Percentiles rank a stretch among this genome's conserved stretches.
phyloP scores from a whole-genome alignment of 345 rosid genomes.

The Noccaea bulbosa region DNA sequence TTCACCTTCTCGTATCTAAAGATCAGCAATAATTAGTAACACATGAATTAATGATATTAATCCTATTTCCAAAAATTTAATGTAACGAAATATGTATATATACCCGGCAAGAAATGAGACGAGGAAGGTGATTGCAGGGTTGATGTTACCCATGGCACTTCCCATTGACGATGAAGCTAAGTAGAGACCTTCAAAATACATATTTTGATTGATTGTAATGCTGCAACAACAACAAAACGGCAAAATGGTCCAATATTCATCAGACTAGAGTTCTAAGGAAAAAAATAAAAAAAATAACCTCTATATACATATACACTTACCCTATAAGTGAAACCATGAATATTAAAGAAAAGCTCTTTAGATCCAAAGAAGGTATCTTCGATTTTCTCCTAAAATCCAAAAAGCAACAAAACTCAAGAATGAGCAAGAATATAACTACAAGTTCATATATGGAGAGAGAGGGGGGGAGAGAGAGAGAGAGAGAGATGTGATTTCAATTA shows the following conservation, averaged over 20 bases:
- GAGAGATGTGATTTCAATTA: not conserved
- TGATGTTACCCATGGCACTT: conserved; percentile 48
- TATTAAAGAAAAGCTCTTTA: conserved; percentile 45
- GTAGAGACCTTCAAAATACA: conserved; percentile 49
- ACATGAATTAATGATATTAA: too few species aligned
- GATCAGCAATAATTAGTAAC: conserved; percentile 1
- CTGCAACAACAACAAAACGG: conserved; percentile 20
- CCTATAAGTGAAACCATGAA: conserved; percentile 50
- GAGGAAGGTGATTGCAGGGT: conserved; percentile 51
- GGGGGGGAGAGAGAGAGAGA: not conserved
- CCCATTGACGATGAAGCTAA: conserved; percentile 50
- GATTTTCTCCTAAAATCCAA: conserved; percentile 38
- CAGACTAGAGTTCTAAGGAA: not conserved
- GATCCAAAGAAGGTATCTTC: conserved; percentile 35
- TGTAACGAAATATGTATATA: not conserved
- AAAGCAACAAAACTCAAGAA: not conserved
- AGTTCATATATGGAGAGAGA: not conserved
- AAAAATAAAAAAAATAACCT: not conserved
- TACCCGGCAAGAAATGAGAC: conserved; percentile 46
- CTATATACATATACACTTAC: conserved; percentile 20
- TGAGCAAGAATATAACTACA: not conserved
- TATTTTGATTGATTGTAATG: conserved; percentile 47
- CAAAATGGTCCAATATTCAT: conserved; percentile 3
- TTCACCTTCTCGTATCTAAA: conserved; percentile 69
- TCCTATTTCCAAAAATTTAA: not conserved